A percentile compares a stretch with the other conserved stretches of the same genome.
Conservation (phyloP, 2,329 filamentous ascomycete genomes). For the Sclerotiophoma versabilis region DNA sequence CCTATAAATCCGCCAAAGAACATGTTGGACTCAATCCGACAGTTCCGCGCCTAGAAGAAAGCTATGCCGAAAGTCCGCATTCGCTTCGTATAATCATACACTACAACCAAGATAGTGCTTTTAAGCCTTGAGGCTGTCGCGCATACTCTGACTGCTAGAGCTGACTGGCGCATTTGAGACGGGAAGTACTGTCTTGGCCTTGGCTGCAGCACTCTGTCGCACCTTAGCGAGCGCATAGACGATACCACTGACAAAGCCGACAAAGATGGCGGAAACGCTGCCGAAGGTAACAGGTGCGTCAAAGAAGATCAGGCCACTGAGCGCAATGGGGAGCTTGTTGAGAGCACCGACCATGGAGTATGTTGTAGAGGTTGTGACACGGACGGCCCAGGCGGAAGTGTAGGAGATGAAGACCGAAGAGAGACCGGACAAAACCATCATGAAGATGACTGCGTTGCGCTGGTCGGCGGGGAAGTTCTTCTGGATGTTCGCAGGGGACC, state of each 20-base stretch:
- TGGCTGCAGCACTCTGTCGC: constrained; percentile 74
- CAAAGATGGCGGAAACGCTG: constrained; percentile 86
- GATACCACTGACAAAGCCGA: constrained; percentile 91
- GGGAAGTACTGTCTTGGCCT: constrained; percentile 72
- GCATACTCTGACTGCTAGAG: constrained; percentile 88
- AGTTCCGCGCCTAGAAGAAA: constrained; percentile 16
- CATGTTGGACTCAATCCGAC: constrained; percentile 31
- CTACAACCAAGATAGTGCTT: background rate
- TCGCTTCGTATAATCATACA: constrained; percentile 19
- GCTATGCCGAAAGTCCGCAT: constrained; percentile 20
- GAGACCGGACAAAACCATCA: constrained; percentile 93
- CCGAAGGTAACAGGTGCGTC: constrained; percentile 90
- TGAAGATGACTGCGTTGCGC: constrained; percentile 79
- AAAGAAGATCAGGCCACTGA: constrained; percentile 95
- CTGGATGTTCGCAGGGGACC: constrained; percentile 82
- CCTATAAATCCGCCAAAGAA: background rate
- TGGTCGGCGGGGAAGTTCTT: constrained; percentile 87
- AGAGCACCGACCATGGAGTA: constrained; percentile 98
- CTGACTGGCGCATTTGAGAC: constrained; percentile 75
- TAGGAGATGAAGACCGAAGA: constrained; percentile 99
- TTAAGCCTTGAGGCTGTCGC: constrained; percentile 74
- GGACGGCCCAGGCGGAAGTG: constrained; percentile 98
- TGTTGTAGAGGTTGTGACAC: constrained; percentile 94
- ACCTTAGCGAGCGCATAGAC: constrained; percentile 90
- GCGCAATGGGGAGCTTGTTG: constrained; percentile 95